Evolutionary conservation across 305 asterid genomes (phyloP).

Genomic region (Fraxinus angustifolia): DNA sequence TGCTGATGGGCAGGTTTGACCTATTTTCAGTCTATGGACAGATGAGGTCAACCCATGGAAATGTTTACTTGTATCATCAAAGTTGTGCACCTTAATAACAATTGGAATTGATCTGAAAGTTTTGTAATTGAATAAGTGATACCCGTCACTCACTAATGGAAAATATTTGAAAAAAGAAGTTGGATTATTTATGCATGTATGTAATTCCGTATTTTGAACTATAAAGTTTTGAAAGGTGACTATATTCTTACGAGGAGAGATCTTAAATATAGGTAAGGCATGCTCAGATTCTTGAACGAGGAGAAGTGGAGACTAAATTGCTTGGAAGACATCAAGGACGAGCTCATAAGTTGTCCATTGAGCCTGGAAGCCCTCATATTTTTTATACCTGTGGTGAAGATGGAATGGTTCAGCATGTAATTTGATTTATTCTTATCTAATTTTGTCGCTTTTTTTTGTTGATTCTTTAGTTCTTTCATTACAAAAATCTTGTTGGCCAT

Average conservation of each 20-base stretch:
- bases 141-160: background rate
- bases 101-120: conserved; percentile 3
- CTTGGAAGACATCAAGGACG: conserved; percentile 66
- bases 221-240: background rate
- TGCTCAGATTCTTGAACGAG: conserved; percentile 61
- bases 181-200: conserved; percentile 1
- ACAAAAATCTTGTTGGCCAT: background rate
- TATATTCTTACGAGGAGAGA: conserved; percentile 7
- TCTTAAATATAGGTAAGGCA: conserved; percentile 63
- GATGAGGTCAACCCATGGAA: background rate
- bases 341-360: conserved; percentile 77
- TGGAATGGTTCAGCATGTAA: conserved; percentile 89
- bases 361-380: conserved; percentile 84
- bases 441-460: background rate
- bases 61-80: background rate
- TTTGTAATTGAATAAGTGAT: background rate
- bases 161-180: background rate
- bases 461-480: background rate
- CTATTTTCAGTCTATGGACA: background rate
- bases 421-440: conserved; percentile 19
- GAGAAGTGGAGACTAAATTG: conserved; percentile 60
- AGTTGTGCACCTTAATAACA: conserved; percentile 5
- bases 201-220: conserved; percentile 2
- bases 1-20: conserved; percentile 90
- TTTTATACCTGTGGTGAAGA: conserved; percentile 91